These are phyloP conservation scores for Clonostachys solani DNA, from an alignment of 2,329 filamentous ascomycete genomes.

Conservation along the genomic window DNA sequence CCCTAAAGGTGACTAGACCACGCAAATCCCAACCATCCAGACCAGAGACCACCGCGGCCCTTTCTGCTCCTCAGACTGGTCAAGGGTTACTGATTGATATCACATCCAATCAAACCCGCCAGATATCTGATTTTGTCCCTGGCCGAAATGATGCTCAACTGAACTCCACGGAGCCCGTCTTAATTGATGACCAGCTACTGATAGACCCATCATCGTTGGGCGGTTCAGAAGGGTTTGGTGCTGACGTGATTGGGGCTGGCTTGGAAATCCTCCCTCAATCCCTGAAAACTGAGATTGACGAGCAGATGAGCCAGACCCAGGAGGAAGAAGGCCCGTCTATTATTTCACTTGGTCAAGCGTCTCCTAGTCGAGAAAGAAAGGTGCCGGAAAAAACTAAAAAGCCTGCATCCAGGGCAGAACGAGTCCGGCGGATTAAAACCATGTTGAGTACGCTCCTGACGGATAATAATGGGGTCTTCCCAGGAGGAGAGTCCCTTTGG, in stretches of 20 bases:
- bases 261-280: no score
- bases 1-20: neutral
- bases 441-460: constrained; percentile 19
- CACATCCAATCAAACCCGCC: neutral
- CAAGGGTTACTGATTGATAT: constrained; percentile 2
- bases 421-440: neutral
- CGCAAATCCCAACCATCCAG: neutral
- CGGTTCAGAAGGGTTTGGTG: no score
- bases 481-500: constrained; percentile 45
- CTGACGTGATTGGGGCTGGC: no score
- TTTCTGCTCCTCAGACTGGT: neutral
- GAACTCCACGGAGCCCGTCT: neutral
- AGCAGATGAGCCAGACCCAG: no score
- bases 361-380: no score
- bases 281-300: no score
- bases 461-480: constrained; percentile 39
- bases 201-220: no score
- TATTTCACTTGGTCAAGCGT: no score
- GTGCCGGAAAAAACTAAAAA: neutral
- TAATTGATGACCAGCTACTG: neutral
- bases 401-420: neutral
- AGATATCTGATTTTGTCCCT: neutral
- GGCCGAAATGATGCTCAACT: neutral
- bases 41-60: neutral
- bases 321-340: no score